Evolutionary conservation across 2,329 filamentous ascomycete species (phyloP).

Genomic region (Penicillium decumbens): DNA sequence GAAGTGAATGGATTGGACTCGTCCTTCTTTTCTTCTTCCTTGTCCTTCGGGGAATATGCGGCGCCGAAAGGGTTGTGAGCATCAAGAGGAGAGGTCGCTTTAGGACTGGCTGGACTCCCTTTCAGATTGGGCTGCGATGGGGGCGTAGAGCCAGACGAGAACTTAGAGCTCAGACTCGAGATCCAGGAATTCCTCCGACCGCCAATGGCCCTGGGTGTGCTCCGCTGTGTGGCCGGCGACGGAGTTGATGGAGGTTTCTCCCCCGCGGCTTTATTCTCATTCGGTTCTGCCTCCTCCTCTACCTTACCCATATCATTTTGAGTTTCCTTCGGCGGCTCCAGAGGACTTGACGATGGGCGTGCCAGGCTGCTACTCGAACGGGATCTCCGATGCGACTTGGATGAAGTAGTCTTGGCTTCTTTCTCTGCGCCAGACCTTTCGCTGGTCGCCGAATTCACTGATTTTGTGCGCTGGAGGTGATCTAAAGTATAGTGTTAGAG

Average conservation of each 20-base stretch:
- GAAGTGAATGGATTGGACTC: constrained; percentile 45
- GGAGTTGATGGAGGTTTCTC: constrained; percentile 18
- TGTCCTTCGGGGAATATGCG: constrained; percentile 39
- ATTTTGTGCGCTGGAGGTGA: constrained; percentile 36
- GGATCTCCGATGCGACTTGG: constrained; percentile 22
- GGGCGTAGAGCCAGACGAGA: constrained; percentile 58
- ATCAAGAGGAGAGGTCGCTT: constrained; percentile 36
- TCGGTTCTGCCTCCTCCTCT: constrained; percentile 16
- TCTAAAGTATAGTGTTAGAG: constrained; percentile 21
- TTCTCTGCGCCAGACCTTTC: constrained; percentile 26
- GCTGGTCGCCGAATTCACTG: constrained; percentile 30
- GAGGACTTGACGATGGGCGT: constrained; percentile 10
- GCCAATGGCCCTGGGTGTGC: constrained; percentile 28
- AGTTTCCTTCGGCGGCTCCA: constrained; percentile 13
- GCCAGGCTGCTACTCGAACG: constrained; percentile 23
- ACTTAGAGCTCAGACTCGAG: constrained; percentile 86
- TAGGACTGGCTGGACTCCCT: constrained; percentile 27
- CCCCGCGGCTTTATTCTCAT: constrained; percentile 19
- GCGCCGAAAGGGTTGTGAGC: constrained; percentile 44
- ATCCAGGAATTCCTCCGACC: constrained; percentile 81
- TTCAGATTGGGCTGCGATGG: constrained; percentile 36
- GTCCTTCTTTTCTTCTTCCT: constrained; percentile 42
- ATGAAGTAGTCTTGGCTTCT: constrained; percentile 16
- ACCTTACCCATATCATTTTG: constrained; percentile 14
- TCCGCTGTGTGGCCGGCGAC: constrained; percentile 25